Evolutionary conservation across 371 early-diverging fungal genomes (phyloP), one percentile per base, ranked within the genome.

Genomic region (Sporodiniella umbellata): DNA sequence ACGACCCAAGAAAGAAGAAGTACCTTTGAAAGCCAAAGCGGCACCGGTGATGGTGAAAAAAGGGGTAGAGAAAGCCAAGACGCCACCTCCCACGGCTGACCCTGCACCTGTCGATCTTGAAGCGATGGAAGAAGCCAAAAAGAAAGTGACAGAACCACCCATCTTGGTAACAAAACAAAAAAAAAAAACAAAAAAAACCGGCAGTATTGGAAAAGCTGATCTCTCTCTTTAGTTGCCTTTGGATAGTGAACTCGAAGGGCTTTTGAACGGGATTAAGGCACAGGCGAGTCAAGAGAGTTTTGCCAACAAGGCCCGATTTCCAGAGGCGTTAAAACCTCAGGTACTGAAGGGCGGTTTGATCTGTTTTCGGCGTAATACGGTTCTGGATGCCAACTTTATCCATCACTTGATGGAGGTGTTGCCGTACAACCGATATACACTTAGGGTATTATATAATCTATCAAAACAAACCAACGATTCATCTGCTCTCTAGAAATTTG

Each of bases 351-450:
- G 70, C 31, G 80, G 78, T 15, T 45, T 60, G 6, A 42, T 71
- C n/a, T 58, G 69, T 17, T 64, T 75, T 8, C 58, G 69, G 2
- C 64, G 70, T 17, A 18, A 58, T 15, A 64, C 70, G 22, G 45
- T 42, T 0, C 45, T 78, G n/a, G 75, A 76, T 14, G 75, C 72
- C 0, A 62, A 64, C 18, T 53, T 76, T 10, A 54, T 82, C 19
- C 39, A 51, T 2, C 75, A 74, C 48, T 35, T 82, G n/a, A 76
- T 78, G 66, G 42, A 42, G 0, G 62, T 77, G n/a, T 52, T 82
- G 15, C 82, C 79, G 1, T 81, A 78, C 48, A 76, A 76, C 51
- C 61, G 64, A 38, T 79, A 70, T 37, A 79, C 80, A 1, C 40
- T 81, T 7, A 65, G 53, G 51, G 81, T 81, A 72, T 46, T 21